Conservation (phyloP, 1,284 basidiomycete genomes). For the Papiliotrema laurentii region DNA sequence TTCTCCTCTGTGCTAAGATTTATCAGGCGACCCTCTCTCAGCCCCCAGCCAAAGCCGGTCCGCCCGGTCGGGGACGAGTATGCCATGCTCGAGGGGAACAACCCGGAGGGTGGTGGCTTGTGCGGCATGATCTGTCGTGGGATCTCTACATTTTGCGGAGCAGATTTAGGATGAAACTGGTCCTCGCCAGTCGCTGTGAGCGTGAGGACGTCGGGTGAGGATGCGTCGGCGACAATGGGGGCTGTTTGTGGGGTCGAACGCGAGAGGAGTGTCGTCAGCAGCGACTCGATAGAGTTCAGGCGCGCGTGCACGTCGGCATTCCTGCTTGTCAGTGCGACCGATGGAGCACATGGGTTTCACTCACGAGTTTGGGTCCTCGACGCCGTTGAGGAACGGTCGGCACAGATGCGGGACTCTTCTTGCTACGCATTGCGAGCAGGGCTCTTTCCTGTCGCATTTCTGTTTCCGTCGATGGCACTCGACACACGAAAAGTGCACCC, state of each 20-base stretch:
- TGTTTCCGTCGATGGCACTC: constrained; percentile 49
- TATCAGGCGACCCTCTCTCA: constrained; percentile 42
- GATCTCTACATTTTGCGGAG: constrained; percentile 15
- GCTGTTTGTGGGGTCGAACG: constrained; percentile 12
- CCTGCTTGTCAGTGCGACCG: constrained; percentile 13
- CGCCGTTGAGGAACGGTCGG: constrained; percentile 50
- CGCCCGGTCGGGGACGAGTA: constrained; percentile 31
- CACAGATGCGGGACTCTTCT: constrained; percentile 49
- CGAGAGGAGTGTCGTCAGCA: constrained; percentile 41
- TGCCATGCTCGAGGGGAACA: constrained; percentile 38
- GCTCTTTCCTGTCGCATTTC: constrained; percentile 47
- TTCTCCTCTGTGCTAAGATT: constrained; percentile 35
- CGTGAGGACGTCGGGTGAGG: constrained; percentile 36
- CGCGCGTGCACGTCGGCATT: constrained; percentile 47
- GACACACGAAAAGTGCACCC: constrained; percentile 48
- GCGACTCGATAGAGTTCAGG: constrained; percentile 44
- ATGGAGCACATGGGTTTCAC: background rate
- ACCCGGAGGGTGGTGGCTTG: constrained; percentile 42
- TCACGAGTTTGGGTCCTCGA: constrained; percentile 46
- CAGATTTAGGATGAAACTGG: constrained; percentile 37
- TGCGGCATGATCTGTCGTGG: constrained; percentile 29
- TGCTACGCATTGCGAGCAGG: constrained; percentile 49
- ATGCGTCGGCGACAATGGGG: constrained; percentile 11
- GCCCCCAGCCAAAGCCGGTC: constrained; percentile 41
- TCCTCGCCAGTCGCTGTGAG: constrained; percentile 37